Evolutionary conservation across 1,284 basidiomycete species (phyloP), one percentile per base, ranked within the genome.

Genomic region (Serendipita sp.): DNA sequence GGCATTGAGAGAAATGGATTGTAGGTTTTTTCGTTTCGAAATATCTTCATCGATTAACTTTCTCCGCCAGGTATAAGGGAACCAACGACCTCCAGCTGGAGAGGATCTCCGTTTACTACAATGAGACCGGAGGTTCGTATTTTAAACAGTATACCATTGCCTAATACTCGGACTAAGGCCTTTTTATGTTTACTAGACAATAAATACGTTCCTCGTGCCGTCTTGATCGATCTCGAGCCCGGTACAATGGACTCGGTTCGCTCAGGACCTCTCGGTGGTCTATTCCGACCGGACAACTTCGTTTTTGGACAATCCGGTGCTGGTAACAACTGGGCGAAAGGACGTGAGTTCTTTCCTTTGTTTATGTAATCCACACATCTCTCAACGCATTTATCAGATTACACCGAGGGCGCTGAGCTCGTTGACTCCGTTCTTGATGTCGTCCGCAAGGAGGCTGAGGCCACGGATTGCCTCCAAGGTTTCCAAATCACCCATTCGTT

Each of bases 181-280:
- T 29, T 63, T 38, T 63, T 55, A 12, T 4, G 47, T 17, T 32
- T 26, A 42, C 68, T 38, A 72, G 71, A 83, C 66, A 89, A 87
- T 81, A 94, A 94, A 80, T 98, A 96, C 72, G 94, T 97, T 72
- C 94, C 94, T 69, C 92, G 93, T 74, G 93, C 93, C 65, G 90
- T 96, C 73, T 80, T 95, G 71, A 82, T 95, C 72, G 93, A 97
- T 76, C 83, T 97, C 67, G 93, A 96, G 79, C 93, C 94, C 50
- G 94, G 93, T 72, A 96, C 93, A 62, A 95, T 96, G 92, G 93
- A 96, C 76, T 89, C 91, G 67, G 85, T 94, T 70, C 86, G 90
- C 74, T 85, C 87, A 67, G 77, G 77, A 60, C 75, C 76, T 50
- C 72, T 79, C 61, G 79, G 78, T 64, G 69, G 67, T 62, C 72